Percentiles rank a stretch among this genome's conserved stretches.
Conservation (phyloP, 2,329 filamentous ascomycete species). For the Alternaria gansuensis region DNA sequence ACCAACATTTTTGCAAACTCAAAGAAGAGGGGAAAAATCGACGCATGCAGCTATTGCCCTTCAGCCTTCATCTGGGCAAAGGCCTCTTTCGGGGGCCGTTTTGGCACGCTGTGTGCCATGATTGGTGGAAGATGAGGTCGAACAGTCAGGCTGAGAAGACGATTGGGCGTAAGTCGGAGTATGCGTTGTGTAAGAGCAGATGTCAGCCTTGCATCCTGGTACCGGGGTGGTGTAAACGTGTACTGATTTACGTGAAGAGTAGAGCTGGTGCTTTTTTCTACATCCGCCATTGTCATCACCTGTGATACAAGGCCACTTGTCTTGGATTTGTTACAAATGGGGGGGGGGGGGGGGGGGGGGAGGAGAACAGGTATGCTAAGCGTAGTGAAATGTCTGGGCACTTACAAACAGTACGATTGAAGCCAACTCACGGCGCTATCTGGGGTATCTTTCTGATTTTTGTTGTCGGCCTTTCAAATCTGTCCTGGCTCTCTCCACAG, state of each 20-base stretch:
- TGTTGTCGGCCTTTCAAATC: neutral
- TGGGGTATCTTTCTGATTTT: constrained; percentile 16
- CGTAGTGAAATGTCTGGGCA: neutral
- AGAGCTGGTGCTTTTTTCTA: neutral
- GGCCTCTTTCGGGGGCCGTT: neutral
- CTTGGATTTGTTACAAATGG: too few species aligned
- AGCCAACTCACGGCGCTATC: neutral
- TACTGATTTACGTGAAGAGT: neutral
- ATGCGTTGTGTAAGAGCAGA: neutral
- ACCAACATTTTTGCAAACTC: neutral
- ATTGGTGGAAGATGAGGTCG: neutral
- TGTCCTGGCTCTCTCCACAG: neutral
- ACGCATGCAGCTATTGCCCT: neutral
- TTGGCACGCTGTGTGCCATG: neutral
- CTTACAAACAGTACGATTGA: neutral
- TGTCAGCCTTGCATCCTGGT: neutral
- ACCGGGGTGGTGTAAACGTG: neutral
- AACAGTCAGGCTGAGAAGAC: constrained; percentile 2
- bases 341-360: too few species aligned
- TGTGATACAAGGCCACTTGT: too few species aligned
- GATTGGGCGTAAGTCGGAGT: neutral
- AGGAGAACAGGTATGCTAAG: neutral
- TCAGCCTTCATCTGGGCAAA: neutral
- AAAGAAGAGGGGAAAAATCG: neutral
- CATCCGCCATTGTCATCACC: neutral